Percentiles rank a stretch among this genome's conserved stretches.
phyloP scores from a whole-genome alignment of 805 yeast genomes.

The Lipomyces starkeyi region DNA sequence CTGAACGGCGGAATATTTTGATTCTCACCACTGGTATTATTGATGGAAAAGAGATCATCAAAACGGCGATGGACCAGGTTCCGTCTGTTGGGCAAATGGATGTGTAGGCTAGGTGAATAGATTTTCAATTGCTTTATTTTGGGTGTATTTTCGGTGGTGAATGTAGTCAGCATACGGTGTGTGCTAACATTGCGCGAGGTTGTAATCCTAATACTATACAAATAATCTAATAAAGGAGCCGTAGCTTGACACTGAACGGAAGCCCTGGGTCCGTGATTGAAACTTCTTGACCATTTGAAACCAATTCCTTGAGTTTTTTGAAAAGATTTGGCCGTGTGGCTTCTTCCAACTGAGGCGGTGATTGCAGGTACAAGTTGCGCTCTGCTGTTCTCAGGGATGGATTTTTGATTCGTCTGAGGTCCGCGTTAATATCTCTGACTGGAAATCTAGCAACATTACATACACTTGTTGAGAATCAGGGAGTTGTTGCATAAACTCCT shows the following conservation, averaged over 20 bases:
- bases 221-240: slow-evolving; percentile 31
- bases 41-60: slow-evolving; percentile 51
- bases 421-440: neutral
- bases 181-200: neutral
- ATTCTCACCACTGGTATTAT: slow-evolving; percentile 57
- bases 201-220: slow-evolving; percentile 1
- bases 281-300: slow-evolving; percentile 56
- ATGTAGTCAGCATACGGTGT: neutral
- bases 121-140: neutral
- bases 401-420: slow-evolving; percentile 43
- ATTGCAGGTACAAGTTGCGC: slow-evolving; percentile 53
- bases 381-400: slow-evolving; percentile 57
- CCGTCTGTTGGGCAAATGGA: slow-evolving; percentile 14
- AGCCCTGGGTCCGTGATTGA: slow-evolving; percentile 59
- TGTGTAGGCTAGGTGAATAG: neutral
- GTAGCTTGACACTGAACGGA: slow-evolving; percentile 51
- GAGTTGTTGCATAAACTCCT: slow-evolving; percentile 53
- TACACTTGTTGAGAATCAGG: slow-evolving; percentile 42
- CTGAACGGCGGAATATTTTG: slow-evolving; percentile 49
- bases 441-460: slow-evolving; percentile 29
- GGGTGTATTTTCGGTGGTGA: neutral
- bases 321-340: slow-evolving; percentile 54
- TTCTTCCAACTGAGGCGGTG: slow-evolving; percentile 56
- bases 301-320: slow-evolving; percentile 47
- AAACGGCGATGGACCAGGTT: slow-evolving; percentile 32